Percentiles rank a stretch among this genome's conserved stretches.
Evolutionary conservation across 257 asterid genomes (phyloP).

Genomic region (Cordia subcordata): DNA sequence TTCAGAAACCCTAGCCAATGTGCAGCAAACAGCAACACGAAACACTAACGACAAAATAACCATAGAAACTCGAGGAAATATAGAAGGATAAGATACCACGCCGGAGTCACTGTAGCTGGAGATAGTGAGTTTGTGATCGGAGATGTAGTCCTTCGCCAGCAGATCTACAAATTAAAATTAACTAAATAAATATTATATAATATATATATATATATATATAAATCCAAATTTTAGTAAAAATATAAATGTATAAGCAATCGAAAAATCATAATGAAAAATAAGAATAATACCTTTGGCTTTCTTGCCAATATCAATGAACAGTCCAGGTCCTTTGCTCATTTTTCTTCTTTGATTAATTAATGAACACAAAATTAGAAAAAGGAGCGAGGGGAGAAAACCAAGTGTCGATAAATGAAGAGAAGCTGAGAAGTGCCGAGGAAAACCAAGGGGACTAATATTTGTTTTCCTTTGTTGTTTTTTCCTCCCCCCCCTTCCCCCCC

Average conservation of each 20-base stretch:
- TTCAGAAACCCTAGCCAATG: not conserved
- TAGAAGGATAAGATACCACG: slow-evolving; percentile 48
- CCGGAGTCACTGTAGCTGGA: slow-evolving; percentile 74
- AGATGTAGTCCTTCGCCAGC: slow-evolving; percentile 75
- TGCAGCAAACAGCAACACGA: not conserved
- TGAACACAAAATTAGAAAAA: not conserved
- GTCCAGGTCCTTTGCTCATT: slow-evolving; percentile 97
- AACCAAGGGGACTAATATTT: slow-evolving; percentile 4
- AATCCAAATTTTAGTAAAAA: not conserved
- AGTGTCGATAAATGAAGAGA: not conserved
- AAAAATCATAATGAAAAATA: slow-evolving; percentile 3
- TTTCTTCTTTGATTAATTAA: not conserved
- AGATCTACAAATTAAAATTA: slow-evolving; percentile 50
- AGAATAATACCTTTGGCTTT: slow-evolving; percentile 73
- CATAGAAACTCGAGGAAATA: not conserved
- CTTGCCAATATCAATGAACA: slow-evolving; percentile 88
- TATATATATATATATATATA: not conserved
- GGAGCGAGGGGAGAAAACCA: slow-evolving; percentile 8
- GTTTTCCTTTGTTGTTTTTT: not conserved
- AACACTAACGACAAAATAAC: not conserved
- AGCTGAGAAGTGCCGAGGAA: not conserved
- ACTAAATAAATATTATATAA: not conserved
- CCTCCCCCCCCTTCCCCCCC: no score
- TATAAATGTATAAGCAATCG: not conserved
- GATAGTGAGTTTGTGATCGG: slow-evolving; percentile 84